Base-by-base conservation (phyloP, 768 basidiomycete species). In the Lentinula guzmanii region DNA sequence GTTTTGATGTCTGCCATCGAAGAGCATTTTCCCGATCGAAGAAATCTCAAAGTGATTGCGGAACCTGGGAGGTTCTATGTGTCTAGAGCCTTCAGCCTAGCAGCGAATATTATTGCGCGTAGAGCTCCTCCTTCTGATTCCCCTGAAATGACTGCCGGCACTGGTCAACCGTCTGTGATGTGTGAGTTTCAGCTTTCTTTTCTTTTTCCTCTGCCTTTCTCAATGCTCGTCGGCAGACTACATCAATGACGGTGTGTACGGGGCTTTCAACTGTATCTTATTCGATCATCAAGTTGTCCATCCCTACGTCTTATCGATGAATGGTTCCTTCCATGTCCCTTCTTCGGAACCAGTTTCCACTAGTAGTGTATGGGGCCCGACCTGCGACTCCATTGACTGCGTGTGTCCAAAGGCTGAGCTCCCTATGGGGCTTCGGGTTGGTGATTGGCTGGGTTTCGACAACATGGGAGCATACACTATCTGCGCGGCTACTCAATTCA, bases 401-500 rank as follows among this genome's bases (percentile, higher is more conserved):
- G 94, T 99, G 61, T 88, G 81, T 69, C 79, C 80, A 66, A 80
- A 76, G 62, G 80, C 79, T 57, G 78, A 73, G 69, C 79, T 91
- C 64, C 94, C 92, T 3, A 74, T 74, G 34, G 81, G 81, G 1
- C 79, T 98, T 58, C 81, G 83, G 62, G 94, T 97, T 6, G 97
- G 97, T 6, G 97, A 99, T 72, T 99, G 97, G 97, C 83, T 99
- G 16, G 91, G 90, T n/a, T 99, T 95, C 77, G 87, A 89, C 61
- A 88, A 93, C 71, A 98, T 99, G 97, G 97, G 97, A 34, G 97
- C 97, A 35, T 99, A 99, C 77, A 98, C 97, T n/a, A 77, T 94
- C 62, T 97, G 95, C 70, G 97, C 97, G 0, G 94, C 97, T 58
- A 94, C 91, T 75, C 89, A 88, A 76, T 98, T 98, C 80, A 96